Base-by-base conservation (phyloP, 441 rosid genomes). In the Erodium trifolium region DNA sequence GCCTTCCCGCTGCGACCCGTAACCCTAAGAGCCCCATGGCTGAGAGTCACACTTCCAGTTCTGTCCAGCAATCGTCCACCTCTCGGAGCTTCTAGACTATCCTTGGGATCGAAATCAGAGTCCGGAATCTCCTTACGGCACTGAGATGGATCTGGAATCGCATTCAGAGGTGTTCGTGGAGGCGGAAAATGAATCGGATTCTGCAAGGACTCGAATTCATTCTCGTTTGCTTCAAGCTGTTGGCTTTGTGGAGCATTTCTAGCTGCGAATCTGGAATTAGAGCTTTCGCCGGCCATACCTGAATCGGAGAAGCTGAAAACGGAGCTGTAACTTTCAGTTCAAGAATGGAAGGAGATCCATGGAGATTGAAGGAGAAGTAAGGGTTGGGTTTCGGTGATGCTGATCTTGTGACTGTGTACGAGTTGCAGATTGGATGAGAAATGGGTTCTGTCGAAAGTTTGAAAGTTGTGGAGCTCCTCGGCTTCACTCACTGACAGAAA, bases 131-230 rank as follows among this genome's bases (percentile, higher is more conserved):
- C 80, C 76, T 71, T 78, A 49, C 73, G 85, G 71, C 68, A 75
- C 75, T 91, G 97, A 55, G 83, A 78, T 13, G 98, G 98, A 80
- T 89, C 96, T 64, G 90, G 85, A 67, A 93, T 93, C 16, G 93
- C 14, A 78, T 87, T 76, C 29, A 93, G 76, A 1, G 99, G 99
- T 67, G 93, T 79, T 76, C 99, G 68, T 0, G 90, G 86, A 13
- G 88, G 97, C 2, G 88, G 93, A 72, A 83, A 81, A 37, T 76
- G 80, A 66, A 77, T 63, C 23, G 81, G 72, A 70, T 59, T 79
- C 68, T 66, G 29, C 17, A 82, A 73, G 74, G 29, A 68, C 19
- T 78, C 84, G 78, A 87, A 80, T 68, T 83, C 90, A 59, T 93
- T 91, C 88, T 93, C 96, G 70, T 76, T 80, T 0, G 84, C 72